Evolutionary conservation across 164 flowering plant genomes (phyloP).

Genomic region (Tetracentron sinense): DNA sequence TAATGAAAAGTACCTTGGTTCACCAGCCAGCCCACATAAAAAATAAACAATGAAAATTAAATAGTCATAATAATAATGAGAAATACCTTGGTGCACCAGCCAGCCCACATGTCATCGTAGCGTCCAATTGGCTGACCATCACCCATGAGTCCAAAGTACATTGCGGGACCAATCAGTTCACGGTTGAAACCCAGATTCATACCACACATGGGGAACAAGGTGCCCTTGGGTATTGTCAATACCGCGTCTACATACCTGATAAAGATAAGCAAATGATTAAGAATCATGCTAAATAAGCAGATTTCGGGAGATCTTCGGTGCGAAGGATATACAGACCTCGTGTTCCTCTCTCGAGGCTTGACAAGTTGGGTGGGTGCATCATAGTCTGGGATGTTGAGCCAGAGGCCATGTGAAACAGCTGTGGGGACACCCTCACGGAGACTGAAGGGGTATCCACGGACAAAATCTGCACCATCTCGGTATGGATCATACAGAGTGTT

Average conservation of each 20-base stretch:
- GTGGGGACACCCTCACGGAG: slow-evolving; percentile 76
- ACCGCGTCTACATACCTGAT: slow-evolving; percentile 76
- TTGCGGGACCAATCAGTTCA: slow-evolving; percentile 73
- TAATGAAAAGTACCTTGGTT: slow-evolving; percentile 42
- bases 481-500: slow-evolving; percentile 85
- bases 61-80: neutral
- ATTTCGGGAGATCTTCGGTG: neutral
- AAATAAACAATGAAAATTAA: no score
- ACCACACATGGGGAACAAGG: slow-evolving; percentile 82
- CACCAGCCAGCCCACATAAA: slow-evolving; percentile 97
- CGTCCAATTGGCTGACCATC: slow-evolving; percentile 89
- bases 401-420: slow-evolving; percentile 80
- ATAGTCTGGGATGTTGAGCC: slow-evolving; percentile 84
- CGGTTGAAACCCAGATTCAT: slow-evolving; percentile 77
- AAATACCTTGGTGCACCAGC: slow-evolving; percentile 77
- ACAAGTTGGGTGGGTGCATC: slow-evolving; percentile 90
- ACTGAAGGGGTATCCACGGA: slow-evolving; percentile 87
- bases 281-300: neutral
- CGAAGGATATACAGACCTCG: slow-evolving; percentile 32
- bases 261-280: neutral
- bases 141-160: slow-evolving; percentile 89
- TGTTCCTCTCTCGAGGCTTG: slow-evolving; percentile 76
- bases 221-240: slow-evolving; percentile 72
- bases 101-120: slow-evolving; percentile 89
- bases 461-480: slow-evolving; percentile 77